These are phyloP conservation scores for Xenoacremonium recifei DNA, from an alignment of 2,329 filamentous ascomycete genomes.

Conservation along the genomic window DNA sequence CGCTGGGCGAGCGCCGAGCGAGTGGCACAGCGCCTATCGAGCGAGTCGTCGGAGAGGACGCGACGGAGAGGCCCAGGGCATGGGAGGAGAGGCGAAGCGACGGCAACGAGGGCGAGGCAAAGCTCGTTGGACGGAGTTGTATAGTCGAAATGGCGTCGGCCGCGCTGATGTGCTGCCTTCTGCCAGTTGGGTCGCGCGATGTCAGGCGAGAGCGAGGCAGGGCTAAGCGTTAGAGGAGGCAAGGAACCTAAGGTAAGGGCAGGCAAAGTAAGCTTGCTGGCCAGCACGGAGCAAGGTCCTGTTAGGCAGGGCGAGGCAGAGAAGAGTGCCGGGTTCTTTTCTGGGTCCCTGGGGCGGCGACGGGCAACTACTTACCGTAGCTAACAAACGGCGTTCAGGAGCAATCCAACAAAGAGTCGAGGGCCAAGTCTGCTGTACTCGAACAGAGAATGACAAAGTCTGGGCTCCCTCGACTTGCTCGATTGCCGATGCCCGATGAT, in stretches of 20 bases:
- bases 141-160: not conserved
- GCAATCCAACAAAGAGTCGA: too few relatives aligned
- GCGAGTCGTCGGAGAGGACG: slow-evolving; percentile 4
- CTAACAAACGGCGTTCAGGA: too few relatives aligned
- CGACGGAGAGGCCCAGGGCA: slow-evolving; percentile 8
- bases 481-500: too few relatives aligned
- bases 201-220: slow-evolving; percentile 8
- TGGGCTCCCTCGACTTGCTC: too few relatives aligned
- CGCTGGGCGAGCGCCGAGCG: slow-evolving; percentile 6
- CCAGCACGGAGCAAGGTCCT: too few relatives aligned
- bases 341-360: not conserved
- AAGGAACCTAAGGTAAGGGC: not conserved
- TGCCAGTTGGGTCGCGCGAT: slow-evolving; percentile 13
- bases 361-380: too few relatives aligned
- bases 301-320: not conserved
- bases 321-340: not conserved
- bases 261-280: too few relatives aligned
- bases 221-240: not conserved
- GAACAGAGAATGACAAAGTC: not conserved
- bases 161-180: too few relatives aligned
- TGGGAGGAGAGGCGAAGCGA: slow-evolving; percentile 3
- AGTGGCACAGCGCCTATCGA: slow-evolving; percentile 3
- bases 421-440: not conserved
- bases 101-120: slow-evolving; percentile 6
- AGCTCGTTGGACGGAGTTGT: not conserved